phyloP scores from a whole-genome alignment of 2,329 filamentous ascomycete genomes.

The Colletotrichum tanaceti region DNA sequence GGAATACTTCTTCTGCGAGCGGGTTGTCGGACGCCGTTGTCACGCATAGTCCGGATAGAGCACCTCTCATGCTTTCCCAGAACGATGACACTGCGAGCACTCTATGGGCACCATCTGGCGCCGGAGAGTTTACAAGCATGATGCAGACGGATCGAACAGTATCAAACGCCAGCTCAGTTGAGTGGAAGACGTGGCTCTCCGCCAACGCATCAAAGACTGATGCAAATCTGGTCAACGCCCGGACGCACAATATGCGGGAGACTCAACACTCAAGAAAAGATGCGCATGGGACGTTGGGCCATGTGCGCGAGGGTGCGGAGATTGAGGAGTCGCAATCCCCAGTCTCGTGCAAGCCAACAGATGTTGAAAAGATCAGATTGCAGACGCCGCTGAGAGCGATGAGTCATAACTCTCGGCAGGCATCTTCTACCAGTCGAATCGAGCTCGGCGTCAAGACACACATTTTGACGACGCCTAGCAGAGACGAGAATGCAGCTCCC shows the following conservation, averaged over 20 bases:
- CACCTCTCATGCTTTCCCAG: not conserved
- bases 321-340: slow-evolving; percentile 55
- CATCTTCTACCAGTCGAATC: slow-evolving; percentile 27
- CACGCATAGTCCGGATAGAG: not conserved
- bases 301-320: slow-evolving; percentile 63
- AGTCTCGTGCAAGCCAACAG: slow-evolving; percentile 29
- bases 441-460: slow-evolving; percentile 1
- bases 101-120: not conserved
- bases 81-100: not conserved
- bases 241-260: not conserved
- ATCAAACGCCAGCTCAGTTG: slow-evolving; percentile 60
- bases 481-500: slow-evolving; percentile 32
- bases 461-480: not conserved
- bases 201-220: slow-evolving; percentile 58
- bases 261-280: slow-evolving; percentile 42
- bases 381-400: slow-evolving; percentile 26
- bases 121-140: slow-evolving; percentile 12
- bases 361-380: not conserved
- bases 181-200: slow-evolving; percentile 68
- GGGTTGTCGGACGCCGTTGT: not conserved
- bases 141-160: slow-evolving; percentile 51
- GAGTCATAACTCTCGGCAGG: slow-evolving; percentile 23
- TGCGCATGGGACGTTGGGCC: slow-evolving; percentile 48
- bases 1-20: not conserved
- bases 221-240: not conserved